phyloP scores from a whole-genome alignment of 2,329 filamentous ascomycete genomes.

The Huntiella abstrusa region DNA sequence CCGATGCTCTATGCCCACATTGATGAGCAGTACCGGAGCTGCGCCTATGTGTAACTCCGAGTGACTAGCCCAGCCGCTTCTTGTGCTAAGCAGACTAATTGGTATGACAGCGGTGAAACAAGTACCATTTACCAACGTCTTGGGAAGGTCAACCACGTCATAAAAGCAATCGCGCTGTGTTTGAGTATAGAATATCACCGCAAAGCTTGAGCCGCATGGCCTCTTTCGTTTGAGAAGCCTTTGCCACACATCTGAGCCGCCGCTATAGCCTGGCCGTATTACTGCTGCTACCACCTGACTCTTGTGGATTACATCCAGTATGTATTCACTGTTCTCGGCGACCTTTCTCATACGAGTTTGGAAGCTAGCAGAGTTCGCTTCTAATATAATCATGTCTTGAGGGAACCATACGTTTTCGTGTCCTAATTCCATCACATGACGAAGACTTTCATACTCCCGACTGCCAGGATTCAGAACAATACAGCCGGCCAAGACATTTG shows the following conservation, averaged over 20 bases:
- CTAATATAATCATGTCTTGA: slow-evolving; percentile 17
- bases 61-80: background rate
- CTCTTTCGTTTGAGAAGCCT: background rate
- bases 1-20: background rate
- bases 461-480: slow-evolving; percentile 29
- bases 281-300: background rate
- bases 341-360: slow-evolving; percentile 17
- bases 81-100: background rate
- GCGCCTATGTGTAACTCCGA: background rate
- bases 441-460: slow-evolving; percentile 21
- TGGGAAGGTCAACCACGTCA: slow-evolving; percentile 26
- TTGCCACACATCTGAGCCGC: no score
- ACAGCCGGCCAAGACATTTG: slow-evolving; percentile 34
- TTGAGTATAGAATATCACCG: slow-evolving; percentile 22
- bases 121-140: slow-evolving; percentile 32
- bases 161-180: slow-evolving; percentile 27
- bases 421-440: slow-evolving; percentile 13
- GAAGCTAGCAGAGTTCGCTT: slow-evolving; percentile 23
- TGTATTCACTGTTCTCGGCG: slow-evolving; percentile 15
- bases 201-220: slow-evolving; percentile 17
- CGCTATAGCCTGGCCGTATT: no score
- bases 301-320: no score
- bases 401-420: slow-evolving; percentile 14
- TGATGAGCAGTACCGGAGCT: no score
- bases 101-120: slow-evolving; percentile 24